Conservation (phyloP, 805 yeast genomes). For the Metschnikowia borealis region DNA sequence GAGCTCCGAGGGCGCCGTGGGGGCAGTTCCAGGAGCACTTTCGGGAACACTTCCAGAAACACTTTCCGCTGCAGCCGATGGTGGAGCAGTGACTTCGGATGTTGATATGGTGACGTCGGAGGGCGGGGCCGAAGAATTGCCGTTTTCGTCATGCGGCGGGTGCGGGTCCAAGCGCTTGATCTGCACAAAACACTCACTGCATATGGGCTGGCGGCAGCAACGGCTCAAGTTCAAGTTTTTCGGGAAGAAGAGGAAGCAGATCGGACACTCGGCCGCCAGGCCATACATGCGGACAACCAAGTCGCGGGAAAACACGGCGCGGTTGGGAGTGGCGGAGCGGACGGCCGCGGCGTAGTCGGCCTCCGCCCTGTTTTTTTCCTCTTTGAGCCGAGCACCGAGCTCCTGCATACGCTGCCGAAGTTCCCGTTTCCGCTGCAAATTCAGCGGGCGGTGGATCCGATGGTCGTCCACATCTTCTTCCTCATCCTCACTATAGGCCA, state of each 20-base stretch:
- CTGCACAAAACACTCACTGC: constrained; percentile 96
- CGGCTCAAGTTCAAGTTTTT: constrained; percentile 70
- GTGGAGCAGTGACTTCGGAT: too few relatives aligned
- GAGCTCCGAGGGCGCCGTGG: constrained; percentile 53
- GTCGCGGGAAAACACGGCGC: constrained; percentile 35
- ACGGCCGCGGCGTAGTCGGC: constrained; percentile 28
- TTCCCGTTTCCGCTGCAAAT: constrained; percentile 46
- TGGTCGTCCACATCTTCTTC: constrained; percentile 62
- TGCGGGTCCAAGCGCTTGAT: constrained; percentile 90
- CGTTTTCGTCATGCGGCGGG: constrained; percentile 68
- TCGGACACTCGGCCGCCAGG: constrained; percentile 82
- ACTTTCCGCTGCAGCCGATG: too few relatives aligned
- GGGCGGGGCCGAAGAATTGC: constrained; percentile 9
- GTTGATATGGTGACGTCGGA: too few relatives aligned
- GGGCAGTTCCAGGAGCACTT: constrained; percentile 10
- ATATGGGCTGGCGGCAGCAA: constrained; percentile 90
- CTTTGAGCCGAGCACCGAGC: constrained; percentile 29
- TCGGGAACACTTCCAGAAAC: too few relatives aligned
- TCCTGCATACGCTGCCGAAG: constrained; percentile 43
- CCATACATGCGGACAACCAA: constrained; percentile 60
- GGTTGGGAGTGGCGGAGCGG: constrained; percentile 2
- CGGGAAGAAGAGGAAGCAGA: constrained; percentile 87
- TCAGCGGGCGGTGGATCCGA: constrained; percentile 48
- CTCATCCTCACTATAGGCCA: constrained; percentile 45
- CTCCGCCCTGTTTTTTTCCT: constrained; percentile 34